These are phyloP conservation scores for Phytophthora idaei DNA, from an alignment of 352 stramenopile genomes.

Conservation along the genomic window DNA sequence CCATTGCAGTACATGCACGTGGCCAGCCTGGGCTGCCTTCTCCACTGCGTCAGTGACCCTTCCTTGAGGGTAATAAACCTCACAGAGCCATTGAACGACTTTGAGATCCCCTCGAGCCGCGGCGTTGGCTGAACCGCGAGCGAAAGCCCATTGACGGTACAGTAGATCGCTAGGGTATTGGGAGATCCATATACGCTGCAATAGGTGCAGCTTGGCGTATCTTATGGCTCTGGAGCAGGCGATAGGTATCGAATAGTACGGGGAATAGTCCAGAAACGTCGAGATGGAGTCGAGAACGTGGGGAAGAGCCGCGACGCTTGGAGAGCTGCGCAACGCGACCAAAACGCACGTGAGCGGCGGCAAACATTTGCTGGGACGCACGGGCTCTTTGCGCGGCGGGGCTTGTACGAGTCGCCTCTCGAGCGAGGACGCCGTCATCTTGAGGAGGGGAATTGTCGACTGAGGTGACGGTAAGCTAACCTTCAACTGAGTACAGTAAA, in stretches of 20 bases:
- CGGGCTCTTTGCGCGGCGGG: background rate
- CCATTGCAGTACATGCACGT: constrained; percentile 36
- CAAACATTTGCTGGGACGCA: constrained; percentile 10
- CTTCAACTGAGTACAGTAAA: constrained; percentile 13
- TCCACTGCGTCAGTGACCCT: constrained; percentile 36
- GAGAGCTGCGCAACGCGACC: constrained; percentile 6
- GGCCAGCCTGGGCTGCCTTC: constrained; percentile 21
- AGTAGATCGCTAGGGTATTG: constrained; percentile 10
- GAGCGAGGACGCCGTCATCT: constrained; percentile 18
- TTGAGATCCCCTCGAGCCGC: constrained; percentile 28
- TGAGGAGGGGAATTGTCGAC: constrained; percentile 18
- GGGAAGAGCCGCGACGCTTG: constrained; percentile 30
- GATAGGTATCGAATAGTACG: constrained; percentile 17
- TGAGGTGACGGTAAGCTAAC: constrained; percentile 7
- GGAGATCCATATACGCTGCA: constrained; percentile 23
- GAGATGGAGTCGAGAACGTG: constrained; percentile 32
- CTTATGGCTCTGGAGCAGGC: constrained; percentile 21
- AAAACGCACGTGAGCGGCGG: constrained; percentile 19
- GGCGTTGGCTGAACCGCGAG: constrained; percentile 27
- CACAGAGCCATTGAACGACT: constrained; percentile 36
- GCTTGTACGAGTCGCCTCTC: constrained; percentile 15
- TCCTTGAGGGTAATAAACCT: constrained; percentile 31
- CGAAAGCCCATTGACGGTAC: constrained; percentile 42
- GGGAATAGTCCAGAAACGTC: constrained; percentile 32
- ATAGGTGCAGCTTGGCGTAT: constrained; percentile 25